Evolutionary conservation across 2,329 filamentous ascomycete species (phyloP), one percentile per base, ranked within the genome.

Genomic region (Helotiales sp.): DNA sequence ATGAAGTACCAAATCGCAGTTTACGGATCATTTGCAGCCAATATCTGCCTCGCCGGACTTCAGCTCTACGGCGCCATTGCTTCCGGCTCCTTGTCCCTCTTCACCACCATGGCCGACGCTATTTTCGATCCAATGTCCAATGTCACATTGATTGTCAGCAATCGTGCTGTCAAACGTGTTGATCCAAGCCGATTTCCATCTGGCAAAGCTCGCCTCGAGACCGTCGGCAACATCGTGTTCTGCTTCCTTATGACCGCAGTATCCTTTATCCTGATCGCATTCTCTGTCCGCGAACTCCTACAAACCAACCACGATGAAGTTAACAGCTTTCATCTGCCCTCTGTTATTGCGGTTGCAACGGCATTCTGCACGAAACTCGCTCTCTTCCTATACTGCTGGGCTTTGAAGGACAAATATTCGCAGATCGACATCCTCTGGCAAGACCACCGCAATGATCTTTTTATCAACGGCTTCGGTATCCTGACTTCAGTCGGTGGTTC

Each of bases 101-200:
- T 98, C 77, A 97, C 95, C 15, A 99, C 93, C 62, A 96, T 96
- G 90, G 93, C 93, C 15, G 95, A 99, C 74, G 87, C 93, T 52
- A 81, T 98, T 64, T 98, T 98, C 75, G 95, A 98, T 71, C 95
- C 92, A 8, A 71, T 96, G 69, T 93, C 89, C 69, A 97, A 96
- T 69, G 73, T 97, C 52, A 93, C 90, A 0, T 81, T 98, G 13
- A 91, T 98, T 57, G 74, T 96, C 34, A 91, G 89, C 60, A 89
- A 93, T 73, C 90, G 93, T 50, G 93, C 95, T 50, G 91, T 97
- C 64, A 89, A 89, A 67, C 86, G 85, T 53, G 93, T 98, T 36
- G 92, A 99, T 68, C 84, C 90, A 1, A 84, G 87, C 52, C 88
- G 89, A 47, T 99, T 96, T 71, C 93, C 93, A 0, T 92, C 90